A percentile compares a stretch with the other conserved stretches of the same genome.
phyloP scores from a whole-genome alignment of 2,329 filamentous ascomycete genomes.

The Diplodia sapinea region DNA sequence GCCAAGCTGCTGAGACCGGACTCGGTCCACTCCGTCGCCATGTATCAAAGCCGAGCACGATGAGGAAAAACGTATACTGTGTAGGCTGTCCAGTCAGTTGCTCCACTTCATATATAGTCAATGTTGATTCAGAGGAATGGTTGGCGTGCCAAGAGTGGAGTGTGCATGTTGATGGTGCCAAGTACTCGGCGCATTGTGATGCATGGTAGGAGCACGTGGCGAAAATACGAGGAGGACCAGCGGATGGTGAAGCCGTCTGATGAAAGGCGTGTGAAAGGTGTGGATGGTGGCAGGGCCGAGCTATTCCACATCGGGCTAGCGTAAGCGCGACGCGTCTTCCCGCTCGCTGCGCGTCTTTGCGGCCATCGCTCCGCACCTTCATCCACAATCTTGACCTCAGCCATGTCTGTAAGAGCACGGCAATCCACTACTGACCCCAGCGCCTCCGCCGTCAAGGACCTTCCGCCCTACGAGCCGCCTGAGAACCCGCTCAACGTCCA shows the following conservation, averaged over 20 bases:
- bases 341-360: slow-evolving; percentile 1
- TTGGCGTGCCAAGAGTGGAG: too few species aligned
- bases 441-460: slow-evolving; percentile 10
- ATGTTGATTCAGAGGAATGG: too few species aligned
- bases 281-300: not conserved
- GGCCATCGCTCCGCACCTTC: not conserved
- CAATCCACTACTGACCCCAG: slow-evolving; percentile 6
- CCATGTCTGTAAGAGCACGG: slow-evolving; percentile 16
- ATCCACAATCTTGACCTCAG: not conserved
- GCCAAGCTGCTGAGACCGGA: not conserved
- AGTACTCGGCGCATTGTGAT: too few species aligned
- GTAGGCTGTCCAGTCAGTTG: too few species aligned
- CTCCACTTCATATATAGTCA: too few species aligned
- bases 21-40: not conserved
- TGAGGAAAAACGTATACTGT: too few species aligned
- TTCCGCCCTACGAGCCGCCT: slow-evolving; percentile 61
- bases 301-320: not conserved
- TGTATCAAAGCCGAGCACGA: not conserved
- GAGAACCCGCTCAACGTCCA: slow-evolving; percentile 56
- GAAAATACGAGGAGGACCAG: not conserved
- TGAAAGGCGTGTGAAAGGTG: not conserved
- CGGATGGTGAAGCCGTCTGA: not conserved
- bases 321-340: slow-evolving; percentile 25
- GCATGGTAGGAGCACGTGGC: not conserved
- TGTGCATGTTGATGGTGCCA: too few species aligned